Evolutionary conservation across 345 rosid species (phyloP).

Genomic region (thale cress (Arabidopsis thaliana)): TAIR10.1 NC_003070.9:1411501-1412000

Average conservation of each 20-base stretch:
- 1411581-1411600: conserved; percentile 71
- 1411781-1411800: conserved; percentile 10
- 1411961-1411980: conserved; percentile 77
- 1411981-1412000: conserved; percentile 80
- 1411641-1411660: background rate
- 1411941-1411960: conserved; percentile 68
- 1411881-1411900: conserved; percentile 59
- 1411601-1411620: conserved; percentile 81
- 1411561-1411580: conserved; percentile 79
- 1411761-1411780: conserved; percentile 19
- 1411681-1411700: conserved; percentile 15
- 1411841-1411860: conserved; percentile 34
- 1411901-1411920: conserved; percentile 76
- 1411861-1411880: conserved; percentile 51
- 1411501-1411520: conserved; percentile 76
- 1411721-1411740: background rate
- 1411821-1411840: conserved; percentile 17
- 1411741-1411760: conserved; percentile 14
- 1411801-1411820: conserved; percentile 3
- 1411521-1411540: conserved; percentile 83
- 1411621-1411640: conserved; percentile 53
- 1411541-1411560: conserved; percentile 87
- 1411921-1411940: conserved; percentile 98
- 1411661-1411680: background rate
- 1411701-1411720: background rate